Conservation (phyloP, 768 basidiomycete genomes). For the Psilocybe subaeruginosa region DNA sequence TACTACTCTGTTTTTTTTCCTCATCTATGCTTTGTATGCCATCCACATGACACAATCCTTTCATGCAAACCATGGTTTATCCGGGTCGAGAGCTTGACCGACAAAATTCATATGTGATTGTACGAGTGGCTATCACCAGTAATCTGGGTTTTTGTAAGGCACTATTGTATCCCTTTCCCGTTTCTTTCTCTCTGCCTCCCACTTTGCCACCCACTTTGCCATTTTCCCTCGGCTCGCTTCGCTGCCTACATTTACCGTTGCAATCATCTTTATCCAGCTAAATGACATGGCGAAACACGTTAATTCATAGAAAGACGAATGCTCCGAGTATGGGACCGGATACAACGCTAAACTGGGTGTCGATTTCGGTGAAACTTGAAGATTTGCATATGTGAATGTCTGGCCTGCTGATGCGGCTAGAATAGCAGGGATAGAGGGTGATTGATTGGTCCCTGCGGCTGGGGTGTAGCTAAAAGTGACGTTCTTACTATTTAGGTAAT, state of each 20-base stretch:
- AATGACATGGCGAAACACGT: constrained; percentile 94
- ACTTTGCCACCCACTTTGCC: constrained; percentile 85
- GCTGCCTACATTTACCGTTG: constrained; percentile 90
- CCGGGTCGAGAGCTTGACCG: constrained; percentile 2
- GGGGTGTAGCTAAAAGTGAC: constrained; percentile 57
- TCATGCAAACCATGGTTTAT: constrained; percentile 30
- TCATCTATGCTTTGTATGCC: constrained; percentile 45
- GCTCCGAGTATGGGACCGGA: constrained; percentile 92
- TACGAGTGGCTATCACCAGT: constrained; percentile 39
- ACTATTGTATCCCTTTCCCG: constrained; percentile 39
- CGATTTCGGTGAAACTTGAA: constrained; percentile 73
- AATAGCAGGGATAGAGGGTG: constrained; percentile 68
- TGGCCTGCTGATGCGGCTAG: constrained; percentile 68
- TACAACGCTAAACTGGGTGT: constrained; percentile 71
- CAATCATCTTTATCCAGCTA: constrained; percentile 87
- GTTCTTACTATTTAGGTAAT: too few species aligned
- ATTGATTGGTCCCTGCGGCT: constrained; percentile 61
- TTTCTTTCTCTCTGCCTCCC: constrained; percentile 82
- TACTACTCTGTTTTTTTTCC: constrained; percentile 25
- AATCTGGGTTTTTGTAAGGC: constrained; percentile 46
- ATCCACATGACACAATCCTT: constrained; percentile 31
- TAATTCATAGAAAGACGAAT: constrained; percentile 93
- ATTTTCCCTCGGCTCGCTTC: constrained; percentile 80
- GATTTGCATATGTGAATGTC: constrained; percentile 69
- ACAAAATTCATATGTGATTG: neutral